phyloP scores from a whole-genome alignment of 2,329 filamentous ascomycete genomes.

The Penicillium italicum region DNA sequence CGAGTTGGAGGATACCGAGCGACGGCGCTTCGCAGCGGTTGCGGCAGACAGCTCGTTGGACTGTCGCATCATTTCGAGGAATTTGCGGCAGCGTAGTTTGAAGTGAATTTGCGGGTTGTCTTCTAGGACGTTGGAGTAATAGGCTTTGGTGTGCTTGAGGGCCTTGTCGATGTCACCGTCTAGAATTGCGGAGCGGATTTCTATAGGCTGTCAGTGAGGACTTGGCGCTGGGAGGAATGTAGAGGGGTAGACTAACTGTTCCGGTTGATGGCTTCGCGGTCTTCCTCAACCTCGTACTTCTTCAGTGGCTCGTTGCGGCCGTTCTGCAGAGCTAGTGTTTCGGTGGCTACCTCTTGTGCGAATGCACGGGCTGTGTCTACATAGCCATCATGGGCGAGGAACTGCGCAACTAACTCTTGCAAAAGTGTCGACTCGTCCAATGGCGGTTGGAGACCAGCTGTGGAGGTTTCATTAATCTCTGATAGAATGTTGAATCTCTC shows the following conservation, averaged over 20 bases:
- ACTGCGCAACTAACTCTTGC: conserved; percentile 80
- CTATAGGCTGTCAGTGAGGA: conserved; percentile 43
- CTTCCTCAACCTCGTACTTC: conserved; percentile 68
- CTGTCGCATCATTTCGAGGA: conserved; percentile 87
- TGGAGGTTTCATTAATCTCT: conserved; percentile 59
- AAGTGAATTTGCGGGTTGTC: conserved; percentile 84
- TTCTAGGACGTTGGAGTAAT: conserved; percentile 75
- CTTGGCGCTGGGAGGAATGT: not conserved
- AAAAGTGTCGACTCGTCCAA: conserved; percentile 73
- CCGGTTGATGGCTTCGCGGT: conserved; percentile 79
- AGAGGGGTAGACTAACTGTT: conserved; percentile 61
- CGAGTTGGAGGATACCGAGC: conserved; percentile 34
- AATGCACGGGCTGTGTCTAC: conserved; percentile 90
- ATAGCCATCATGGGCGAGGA: conserved; percentile 90
- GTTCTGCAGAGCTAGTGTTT: conserved; percentile 66
- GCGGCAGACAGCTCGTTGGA: conserved; percentile 59
- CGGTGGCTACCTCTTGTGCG: conserved; percentile 70
- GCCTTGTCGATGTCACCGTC: conserved; percentile 90
- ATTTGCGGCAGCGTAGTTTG: conserved; percentile 81
- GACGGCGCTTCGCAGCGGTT: conserved; percentile 36
- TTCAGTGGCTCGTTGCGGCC: conserved; percentile 52
- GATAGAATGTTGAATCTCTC: conserved; percentile 58
- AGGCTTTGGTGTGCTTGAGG: conserved; percentile 72
- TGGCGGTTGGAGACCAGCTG: conserved; percentile 59
- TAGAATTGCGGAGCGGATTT: conserved; percentile 79